Conservation (phyloP, 257 asterid genomes). For the Knoxia roxburghii region DNA sequence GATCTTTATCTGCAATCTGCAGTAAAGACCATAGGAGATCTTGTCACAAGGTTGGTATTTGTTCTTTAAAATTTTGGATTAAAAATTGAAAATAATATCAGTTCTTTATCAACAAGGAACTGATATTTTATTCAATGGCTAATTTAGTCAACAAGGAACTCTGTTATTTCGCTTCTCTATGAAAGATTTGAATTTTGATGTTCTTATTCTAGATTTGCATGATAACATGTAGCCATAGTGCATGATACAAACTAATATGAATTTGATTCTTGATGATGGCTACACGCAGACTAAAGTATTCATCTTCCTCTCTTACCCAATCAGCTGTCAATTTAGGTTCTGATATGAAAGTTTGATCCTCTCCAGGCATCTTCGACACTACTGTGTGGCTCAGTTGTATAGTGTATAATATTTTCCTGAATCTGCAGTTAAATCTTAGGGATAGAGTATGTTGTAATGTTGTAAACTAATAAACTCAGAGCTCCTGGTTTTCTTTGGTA, state of each 20-base stretch:
- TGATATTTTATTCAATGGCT: no score
- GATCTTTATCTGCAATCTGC: no score
- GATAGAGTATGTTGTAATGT: constrained; percentile 22
- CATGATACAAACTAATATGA: constrained; percentile 1
- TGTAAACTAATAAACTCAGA: constrained; percentile 16
- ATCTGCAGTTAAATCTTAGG: constrained; percentile 18
- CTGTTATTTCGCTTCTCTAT: not conserved
- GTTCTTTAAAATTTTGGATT: no score
- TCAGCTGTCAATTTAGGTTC: constrained; percentile 15
- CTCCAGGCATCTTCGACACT: constrained; percentile 18
- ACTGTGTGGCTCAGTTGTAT: constrained; percentile 32
- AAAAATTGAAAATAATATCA: no score
- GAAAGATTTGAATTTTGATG: not conserved
- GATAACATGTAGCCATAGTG: constrained; percentile 26
- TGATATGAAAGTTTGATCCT: constrained; percentile 8
- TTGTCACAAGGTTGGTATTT: no score
- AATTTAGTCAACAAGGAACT: no score
- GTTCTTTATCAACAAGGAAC: no score
- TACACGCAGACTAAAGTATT: not conserved
- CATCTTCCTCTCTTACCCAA: constrained; percentile 18
- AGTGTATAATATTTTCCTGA: constrained; percentile 20
- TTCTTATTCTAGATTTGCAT: constrained; percentile 6
- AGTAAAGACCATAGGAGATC: no score
- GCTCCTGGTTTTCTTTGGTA: constrained; percentile 14
- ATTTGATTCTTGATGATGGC: constrained; percentile 1